Percentiles rank a stretch among this genome's conserved stretches.
These are phyloP conservation scores for Paraphaeosphaeria sporulosa DNA, from an alignment of 2,329 filamentous ascomycete species.

Conservation along the genomic window DNA sequence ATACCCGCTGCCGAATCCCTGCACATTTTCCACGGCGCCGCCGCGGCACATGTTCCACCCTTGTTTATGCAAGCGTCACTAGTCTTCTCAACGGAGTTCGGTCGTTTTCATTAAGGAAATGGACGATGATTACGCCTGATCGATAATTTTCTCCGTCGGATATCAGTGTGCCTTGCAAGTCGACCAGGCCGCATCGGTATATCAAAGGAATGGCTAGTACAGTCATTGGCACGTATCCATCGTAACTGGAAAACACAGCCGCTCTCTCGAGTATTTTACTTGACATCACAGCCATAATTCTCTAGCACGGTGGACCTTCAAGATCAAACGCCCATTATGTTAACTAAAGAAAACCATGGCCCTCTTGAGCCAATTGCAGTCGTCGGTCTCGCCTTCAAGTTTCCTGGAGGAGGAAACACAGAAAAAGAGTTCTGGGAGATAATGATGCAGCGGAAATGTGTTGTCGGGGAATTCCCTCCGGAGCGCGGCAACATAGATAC, in stretches of 20 bases:
- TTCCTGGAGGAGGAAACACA: constrained; percentile 15
- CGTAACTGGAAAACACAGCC: neutral
- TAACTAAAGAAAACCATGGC: neutral
- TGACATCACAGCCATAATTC: neutral
- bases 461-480: constrained; percentile 17
- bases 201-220: neutral
- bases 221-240: neutral
- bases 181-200: neutral
- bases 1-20: neutral
- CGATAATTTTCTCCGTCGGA: too few relatives aligned
- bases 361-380: constrained; percentile 21
- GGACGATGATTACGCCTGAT: neutral
- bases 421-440: constrained; percentile 19
- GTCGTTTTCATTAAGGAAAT: neutral
- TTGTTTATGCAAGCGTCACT: neutral
- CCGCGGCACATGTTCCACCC: neutral
- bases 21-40: neutral
- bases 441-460: constrained; percentile 10
- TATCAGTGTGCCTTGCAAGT: too few relatives aligned
- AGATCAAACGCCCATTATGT: neutral
- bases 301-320: neutral
- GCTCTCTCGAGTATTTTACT: too few relatives aligned
- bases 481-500: constrained; percentile 19
- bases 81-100: neutral
- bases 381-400: constrained; percentile 18